Percentiles rank a stretch among this genome's conserved stretches.
These are phyloP conservation scores for Prunus salicina DNA, from an alignment of 306 rosid species.

Conservation along the genomic window DNA sequence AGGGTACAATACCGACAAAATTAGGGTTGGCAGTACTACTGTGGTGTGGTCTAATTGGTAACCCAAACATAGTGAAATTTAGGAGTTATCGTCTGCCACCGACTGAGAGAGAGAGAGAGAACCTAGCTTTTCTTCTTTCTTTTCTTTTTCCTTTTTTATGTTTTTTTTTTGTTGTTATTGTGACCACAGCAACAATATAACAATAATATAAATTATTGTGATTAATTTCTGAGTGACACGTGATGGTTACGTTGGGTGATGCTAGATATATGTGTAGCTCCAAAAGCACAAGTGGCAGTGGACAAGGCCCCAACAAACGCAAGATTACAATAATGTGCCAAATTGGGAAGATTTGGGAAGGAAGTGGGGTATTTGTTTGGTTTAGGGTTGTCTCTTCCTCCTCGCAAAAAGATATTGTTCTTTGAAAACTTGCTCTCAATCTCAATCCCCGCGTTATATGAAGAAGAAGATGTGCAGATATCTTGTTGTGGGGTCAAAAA, in stretches of 20 bases:
- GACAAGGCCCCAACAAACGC: background rate
- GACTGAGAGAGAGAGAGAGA: background rate
- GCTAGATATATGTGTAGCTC: background rate
- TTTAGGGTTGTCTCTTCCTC: background rate
- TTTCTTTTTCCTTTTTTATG: background rate
- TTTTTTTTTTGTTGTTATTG: background rate
- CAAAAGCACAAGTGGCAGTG: conserved; percentile 1
- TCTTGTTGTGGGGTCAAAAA: conserved; percentile 1
- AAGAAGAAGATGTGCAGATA: background rate
- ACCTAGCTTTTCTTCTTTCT: background rate
- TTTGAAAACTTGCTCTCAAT: background rate
- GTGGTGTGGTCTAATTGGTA: background rate
- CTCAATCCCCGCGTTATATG: background rate
- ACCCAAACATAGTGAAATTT: background rate
- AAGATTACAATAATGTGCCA: background rate
- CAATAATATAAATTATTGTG: background rate
- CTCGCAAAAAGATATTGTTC: background rate
- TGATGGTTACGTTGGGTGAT: background rate
- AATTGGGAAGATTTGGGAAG: background rate
- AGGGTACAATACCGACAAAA: conserved; percentile 16
- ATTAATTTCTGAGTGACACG: background rate
- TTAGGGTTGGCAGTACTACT: conserved; percentile 1
- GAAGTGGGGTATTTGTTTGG: conserved; percentile 7
- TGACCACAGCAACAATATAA: too few species aligned
- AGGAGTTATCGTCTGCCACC: background rate